Percentiles rank a stretch among this genome's conserved stretches.
Evolutionary conservation across 805 yeast genomes (phyloP).

Genomic region (Ogataea paraovalis): DNA sequence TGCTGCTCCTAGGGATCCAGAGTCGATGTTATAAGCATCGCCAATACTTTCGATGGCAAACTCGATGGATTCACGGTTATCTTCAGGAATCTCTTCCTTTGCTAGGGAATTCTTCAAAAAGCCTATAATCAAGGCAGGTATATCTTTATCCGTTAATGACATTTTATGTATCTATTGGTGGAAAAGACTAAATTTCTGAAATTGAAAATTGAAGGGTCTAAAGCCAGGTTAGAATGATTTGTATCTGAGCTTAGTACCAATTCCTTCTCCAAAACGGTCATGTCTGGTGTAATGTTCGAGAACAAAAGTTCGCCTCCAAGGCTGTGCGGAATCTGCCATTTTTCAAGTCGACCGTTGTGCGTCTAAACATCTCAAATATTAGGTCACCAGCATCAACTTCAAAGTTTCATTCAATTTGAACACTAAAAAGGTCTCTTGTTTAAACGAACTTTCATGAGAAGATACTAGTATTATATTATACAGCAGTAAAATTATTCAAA

Average conservation of each 20-base stretch:
- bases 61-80: conserved; percentile 82
- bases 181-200: not conserved
- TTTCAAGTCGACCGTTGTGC: not conserved
- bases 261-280: not conserved
- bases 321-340: not conserved
- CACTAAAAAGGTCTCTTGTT: too few species aligned
- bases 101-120: conserved; percentile 59
- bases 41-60: conserved; percentile 91
- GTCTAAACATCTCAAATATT: too few species aligned
- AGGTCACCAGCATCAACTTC: too few species aligned
- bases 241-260: not conserved
- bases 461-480: too few species aligned
- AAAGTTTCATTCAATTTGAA: too few species aligned
- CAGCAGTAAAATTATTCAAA: too few species aligned
- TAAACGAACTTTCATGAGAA: too few species aligned
- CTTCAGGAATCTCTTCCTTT: conserved; percentile 65
- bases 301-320: not conserved
- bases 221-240: not conserved
- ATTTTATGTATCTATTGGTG: conserved; percentile 20
- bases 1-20: conserved; percentile 28
- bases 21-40: conserved; percentile 66
- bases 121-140: conserved; percentile 70
- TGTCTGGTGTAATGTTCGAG: not conserved
- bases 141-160: conserved; percentile 53
- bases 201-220: not conserved